A percentile compares a stretch with the other conserved stretches of the same genome.
Evolutionary conservation across 1,284 basidiomycete species (phyloP).

Genomic region (Puccinia hordei): DNA sequence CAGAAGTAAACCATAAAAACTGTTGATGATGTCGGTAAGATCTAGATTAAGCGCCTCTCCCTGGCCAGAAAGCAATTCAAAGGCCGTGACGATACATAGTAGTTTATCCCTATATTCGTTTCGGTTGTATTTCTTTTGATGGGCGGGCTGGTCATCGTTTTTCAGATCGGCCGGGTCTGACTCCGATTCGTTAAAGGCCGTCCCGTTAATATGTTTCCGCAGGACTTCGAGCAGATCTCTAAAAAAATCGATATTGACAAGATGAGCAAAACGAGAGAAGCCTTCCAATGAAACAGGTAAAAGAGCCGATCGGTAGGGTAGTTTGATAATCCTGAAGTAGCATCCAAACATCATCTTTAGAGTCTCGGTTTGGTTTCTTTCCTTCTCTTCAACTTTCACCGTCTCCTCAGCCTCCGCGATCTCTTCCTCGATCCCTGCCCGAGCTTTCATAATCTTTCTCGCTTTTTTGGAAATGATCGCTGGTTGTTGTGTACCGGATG

Average conservation of each 20-base stretch:
- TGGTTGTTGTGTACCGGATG: constrained; percentile 61
- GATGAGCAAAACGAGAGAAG: constrained; percentile 87
- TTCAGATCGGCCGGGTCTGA: constrained; percentile 51
- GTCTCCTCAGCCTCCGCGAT: constrained; percentile 93
- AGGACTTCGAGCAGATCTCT: constrained; percentile 87
- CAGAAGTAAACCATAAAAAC: constrained; percentile 39
- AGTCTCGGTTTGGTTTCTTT: constrained; percentile 90
- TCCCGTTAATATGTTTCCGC: constrained; percentile 70
- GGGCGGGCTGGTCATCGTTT: constrained; percentile 57
- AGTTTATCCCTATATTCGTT: constrained; percentile 69
- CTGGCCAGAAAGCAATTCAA: constrained; percentile 93
- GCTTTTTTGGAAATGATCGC: constrained; percentile 86
- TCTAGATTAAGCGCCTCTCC: constrained; percentile 95
- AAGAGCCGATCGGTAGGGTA: constrained; percentile 75
- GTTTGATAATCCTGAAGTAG: constrained; percentile 95
- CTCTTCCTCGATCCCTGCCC: constrained; percentile 81
- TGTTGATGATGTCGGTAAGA: constrained; percentile 79
- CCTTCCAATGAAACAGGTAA: constrained; percentile 87
- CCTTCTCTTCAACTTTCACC: constrained; percentile 87
- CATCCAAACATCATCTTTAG: constrained; percentile 95
- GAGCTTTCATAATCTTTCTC: constrained; percentile 75
- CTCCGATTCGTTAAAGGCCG: constrained; percentile 52
- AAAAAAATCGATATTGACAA: constrained; percentile 99
- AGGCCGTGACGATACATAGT: constrained; percentile 88
- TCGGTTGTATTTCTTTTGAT: constrained; percentile 54